Percentiles rank a stretch among this genome's conserved stretches.
Conservation (phyloP, 148 eudicot species). For the Fagopyrum esculentum region DNA sequence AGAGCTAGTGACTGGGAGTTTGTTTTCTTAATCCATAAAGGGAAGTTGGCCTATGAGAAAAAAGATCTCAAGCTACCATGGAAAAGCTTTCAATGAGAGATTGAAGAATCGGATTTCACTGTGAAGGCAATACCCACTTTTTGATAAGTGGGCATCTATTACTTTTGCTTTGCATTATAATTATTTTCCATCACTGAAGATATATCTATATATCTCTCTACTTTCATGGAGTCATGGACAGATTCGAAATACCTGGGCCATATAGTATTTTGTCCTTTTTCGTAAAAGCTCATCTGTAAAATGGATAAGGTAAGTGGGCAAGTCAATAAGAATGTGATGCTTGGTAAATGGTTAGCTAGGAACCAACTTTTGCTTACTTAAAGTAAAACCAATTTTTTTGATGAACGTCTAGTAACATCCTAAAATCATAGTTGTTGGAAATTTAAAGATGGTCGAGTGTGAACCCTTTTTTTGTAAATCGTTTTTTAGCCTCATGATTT, state of each 20-base stretch:
- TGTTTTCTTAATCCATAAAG: background rate
- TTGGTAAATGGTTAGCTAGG: background rate
- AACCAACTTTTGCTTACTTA: background rate
- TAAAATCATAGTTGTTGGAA: background rate
- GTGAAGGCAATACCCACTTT: background rate
- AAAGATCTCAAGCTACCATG: background rate
- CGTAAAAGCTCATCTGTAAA: background rate
- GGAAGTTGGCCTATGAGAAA: background rate
- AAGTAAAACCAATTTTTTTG: background rate
- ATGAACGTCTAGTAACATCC: background rate
- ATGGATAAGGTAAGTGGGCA: conserved; percentile 1
- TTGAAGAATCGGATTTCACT: background rate
- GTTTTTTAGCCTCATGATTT: no score
- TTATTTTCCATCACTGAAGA: background rate
- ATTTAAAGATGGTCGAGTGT: background rate
- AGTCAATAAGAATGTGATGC: conserved; percentile 8
- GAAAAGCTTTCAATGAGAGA: background rate
- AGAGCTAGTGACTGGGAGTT: background rate
- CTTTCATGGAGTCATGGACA: background rate
- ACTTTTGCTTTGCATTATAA: background rate
- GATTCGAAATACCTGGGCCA: background rate
- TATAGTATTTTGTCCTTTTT: background rate
- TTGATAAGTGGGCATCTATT: background rate
- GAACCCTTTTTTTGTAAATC: background rate
- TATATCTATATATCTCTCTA: background rate